Conservation (phyloP, 1,139 yeast species). For the Kurtzmaniella natalensis region DNA sequence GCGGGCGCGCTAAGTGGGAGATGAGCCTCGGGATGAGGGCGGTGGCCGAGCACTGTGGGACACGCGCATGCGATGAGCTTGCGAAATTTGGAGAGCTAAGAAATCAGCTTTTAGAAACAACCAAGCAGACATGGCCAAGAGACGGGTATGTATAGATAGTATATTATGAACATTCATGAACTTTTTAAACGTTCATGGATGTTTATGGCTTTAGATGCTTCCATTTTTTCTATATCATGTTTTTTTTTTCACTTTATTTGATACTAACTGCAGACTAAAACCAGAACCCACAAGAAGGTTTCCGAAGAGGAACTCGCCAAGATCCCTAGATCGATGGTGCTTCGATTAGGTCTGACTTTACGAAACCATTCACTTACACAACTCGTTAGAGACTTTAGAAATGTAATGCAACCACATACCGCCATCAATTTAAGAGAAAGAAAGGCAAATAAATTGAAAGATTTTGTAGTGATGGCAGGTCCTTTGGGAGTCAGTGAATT, state of each 20-base stretch:
- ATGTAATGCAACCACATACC: conserved; percentile 94
- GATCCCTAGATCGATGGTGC: conserved; percentile 90
- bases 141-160: conserved; percentile 47
- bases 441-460: conserved; percentile 80
- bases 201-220: too few species aligned
- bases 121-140: conserved; percentile 44
- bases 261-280: conserved; percentile 39
- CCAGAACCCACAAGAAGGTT: conserved; percentile 76
- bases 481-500: conserved; percentile 91
- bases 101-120: too few species aligned
- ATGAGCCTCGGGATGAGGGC: too few species aligned
- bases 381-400: conserved; percentile 81
- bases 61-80: too few species aligned
- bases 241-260: too few species aligned
- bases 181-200: too few species aligned
- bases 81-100: too few species aligned
- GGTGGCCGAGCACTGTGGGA: too few species aligned
- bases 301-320: conserved; percentile 65
- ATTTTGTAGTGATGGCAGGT: conserved; percentile 94
- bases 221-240: too few species aligned
- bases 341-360: conserved; percentile 76
- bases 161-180: too few species aligned
- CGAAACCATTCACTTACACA: conserved; percentile 79
- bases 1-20: too few species aligned
- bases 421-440: conserved; percentile 86